Base-by-base conservation (phyloP, 1,139 yeast species). In the Protomyces arabidopsidicola region DNA sequence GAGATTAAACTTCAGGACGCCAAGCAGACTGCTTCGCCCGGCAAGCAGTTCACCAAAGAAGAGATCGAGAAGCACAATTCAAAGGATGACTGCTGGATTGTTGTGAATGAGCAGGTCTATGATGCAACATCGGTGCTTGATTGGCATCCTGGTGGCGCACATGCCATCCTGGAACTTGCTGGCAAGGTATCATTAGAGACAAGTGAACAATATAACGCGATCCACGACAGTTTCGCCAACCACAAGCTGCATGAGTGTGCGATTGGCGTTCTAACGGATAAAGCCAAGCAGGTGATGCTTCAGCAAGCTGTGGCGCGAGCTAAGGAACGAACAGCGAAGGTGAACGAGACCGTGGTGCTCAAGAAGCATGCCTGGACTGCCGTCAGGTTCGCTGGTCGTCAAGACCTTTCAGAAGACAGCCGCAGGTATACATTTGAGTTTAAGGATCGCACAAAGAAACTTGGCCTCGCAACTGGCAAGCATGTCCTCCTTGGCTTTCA, bases 101-200 rank as follows among this genome's bases (percentile, higher is more conserved):
- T 55, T 3, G 58, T 55, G 52, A 36, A 55, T 20, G 51, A 55
- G 31, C 22, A 88, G 72, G 84, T 93, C 45, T 91, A 90, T 73
- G 84, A 93, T 73, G 91, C 90, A 55, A 86, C 93, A 0, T 81
- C 77, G 5, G 93, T 90, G 70, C 72, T 90, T 52, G 86, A 85
- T 38, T 91, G 88, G 70, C 96, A 90, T 74, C 97, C 97, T 0
- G 96, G 88, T 64, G 58, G 58, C 16, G 77, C 75, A 38, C 79
- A 81, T 55, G 78, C 85, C 18, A 82, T 84, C 63, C 70, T 79
- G 4, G 82, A 79, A 70, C 82, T 80, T 67, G 85, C 84, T 5
- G 87, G 87, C 35, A 18, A 24, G 35, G 53, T 50, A 14, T 22
- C 53, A 8, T 80, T 79, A 67, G 87, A 83, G 71, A 86, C 86